Percentiles rank a stretch among this genome's conserved stretches.
These are phyloP conservation scores for Talaromyces adpressus DNA, from an alignment of 495 filamentous ascomycete genomes.

Conservation along the genomic window DNA sequence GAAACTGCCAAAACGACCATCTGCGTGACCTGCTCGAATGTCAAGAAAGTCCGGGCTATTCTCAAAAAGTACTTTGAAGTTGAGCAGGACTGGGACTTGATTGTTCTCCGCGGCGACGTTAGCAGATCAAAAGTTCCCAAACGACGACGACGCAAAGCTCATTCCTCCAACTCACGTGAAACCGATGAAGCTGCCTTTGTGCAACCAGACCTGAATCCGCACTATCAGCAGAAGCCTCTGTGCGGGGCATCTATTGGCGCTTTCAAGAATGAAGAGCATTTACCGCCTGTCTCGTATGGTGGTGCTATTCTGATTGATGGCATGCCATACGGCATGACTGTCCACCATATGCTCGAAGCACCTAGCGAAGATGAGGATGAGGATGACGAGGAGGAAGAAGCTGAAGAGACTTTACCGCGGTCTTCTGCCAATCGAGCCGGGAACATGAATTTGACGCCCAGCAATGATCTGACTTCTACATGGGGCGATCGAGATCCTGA, in stretches of 20 bases:
- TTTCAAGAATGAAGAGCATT: constrained; percentile 71
- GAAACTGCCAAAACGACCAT: constrained; percentile 65
- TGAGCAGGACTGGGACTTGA: constrained; percentile 49
- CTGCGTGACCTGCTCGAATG: constrained; percentile 67
- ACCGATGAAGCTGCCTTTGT: constrained; percentile 24
- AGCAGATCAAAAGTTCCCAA: constrained; percentile 55
- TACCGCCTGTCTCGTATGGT: constrained; percentile 85
- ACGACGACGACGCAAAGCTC: constrained; percentile 37
- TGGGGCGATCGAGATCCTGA: constrained; percentile 30
- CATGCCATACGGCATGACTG: constrained; percentile 82
- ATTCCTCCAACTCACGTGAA: constrained; percentile 25
- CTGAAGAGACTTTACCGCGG: constrained; percentile 22
- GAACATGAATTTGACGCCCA: constrained; percentile 11
- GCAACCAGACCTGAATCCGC: constrained; percentile 30
- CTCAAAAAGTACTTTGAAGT: constrained; percentile 65
- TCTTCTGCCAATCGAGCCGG: constrained; percentile 32
- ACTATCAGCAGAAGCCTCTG: constrained; percentile 65
- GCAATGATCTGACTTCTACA: constrained; percentile 23
- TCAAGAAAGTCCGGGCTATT: constrained; percentile 61
- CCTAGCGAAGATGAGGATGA: constrained; percentile 59
- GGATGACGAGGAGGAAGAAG: constrained; percentile 36
- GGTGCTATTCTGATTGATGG: constrained; percentile 80
- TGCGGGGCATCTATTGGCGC: constrained; percentile 93
- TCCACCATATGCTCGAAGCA: constrained; percentile 90
- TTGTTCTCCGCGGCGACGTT: constrained; percentile 65